A percentile compares a stretch with the other conserved stretches of the same genome.
phyloP scores from a whole-genome alignment of 2,329 filamentous ascomycete species.

The Cladosporium halotolerans region DNA sequence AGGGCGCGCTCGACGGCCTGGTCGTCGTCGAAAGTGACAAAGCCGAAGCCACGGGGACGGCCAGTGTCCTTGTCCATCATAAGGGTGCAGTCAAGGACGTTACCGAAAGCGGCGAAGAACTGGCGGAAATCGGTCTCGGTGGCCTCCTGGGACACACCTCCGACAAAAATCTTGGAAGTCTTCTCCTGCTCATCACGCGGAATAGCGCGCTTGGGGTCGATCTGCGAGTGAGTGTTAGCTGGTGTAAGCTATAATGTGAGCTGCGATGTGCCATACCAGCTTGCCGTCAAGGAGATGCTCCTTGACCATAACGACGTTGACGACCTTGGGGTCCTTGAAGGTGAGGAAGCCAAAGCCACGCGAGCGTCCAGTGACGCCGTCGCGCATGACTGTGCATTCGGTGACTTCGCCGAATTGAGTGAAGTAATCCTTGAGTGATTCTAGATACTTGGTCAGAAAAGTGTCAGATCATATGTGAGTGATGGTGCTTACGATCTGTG shows the following conservation, averaged over 20 bases:
- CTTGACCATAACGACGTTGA: conserved; percentile 99
- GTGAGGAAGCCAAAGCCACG: conserved; percentile 96
- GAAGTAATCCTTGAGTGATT: conserved; percentile 76
- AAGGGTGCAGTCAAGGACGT: conserved; percentile 91
- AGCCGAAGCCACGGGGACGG: conserved; percentile 91
- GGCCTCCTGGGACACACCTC: conserved; percentile 93
- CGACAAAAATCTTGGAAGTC: conserved; percentile 97
- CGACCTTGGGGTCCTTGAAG: conserved; percentile 94
- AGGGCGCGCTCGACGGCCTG: conserved; percentile 89
- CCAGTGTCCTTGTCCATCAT: conserved; percentile 99
- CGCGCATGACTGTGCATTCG: conserved; percentile 99
- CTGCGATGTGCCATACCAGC: conserved; percentile 61
- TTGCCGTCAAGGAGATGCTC: conserved; percentile 97
- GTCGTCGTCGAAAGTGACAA: conserved; percentile 96
- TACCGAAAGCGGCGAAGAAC: conserved; percentile 94
- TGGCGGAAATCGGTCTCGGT: conserved; percentile 94
- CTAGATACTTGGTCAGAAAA: background rate
- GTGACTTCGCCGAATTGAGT: conserved; percentile 95
- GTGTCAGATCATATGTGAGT: background rate
- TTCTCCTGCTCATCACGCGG: conserved; percentile 96
- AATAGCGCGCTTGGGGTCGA: conserved; percentile 95
- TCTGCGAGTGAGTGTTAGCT: conserved; percentile 50
- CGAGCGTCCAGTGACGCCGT: conserved; percentile 86
- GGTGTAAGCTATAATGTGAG: background rate
- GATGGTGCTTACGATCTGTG: conserved; percentile 72